Percentiles rank a stretch among this genome's conserved stretches.
phyloP scores from a whole-genome alignment of 257 asterid species.

The Buddleja alternifolia region DNA sequence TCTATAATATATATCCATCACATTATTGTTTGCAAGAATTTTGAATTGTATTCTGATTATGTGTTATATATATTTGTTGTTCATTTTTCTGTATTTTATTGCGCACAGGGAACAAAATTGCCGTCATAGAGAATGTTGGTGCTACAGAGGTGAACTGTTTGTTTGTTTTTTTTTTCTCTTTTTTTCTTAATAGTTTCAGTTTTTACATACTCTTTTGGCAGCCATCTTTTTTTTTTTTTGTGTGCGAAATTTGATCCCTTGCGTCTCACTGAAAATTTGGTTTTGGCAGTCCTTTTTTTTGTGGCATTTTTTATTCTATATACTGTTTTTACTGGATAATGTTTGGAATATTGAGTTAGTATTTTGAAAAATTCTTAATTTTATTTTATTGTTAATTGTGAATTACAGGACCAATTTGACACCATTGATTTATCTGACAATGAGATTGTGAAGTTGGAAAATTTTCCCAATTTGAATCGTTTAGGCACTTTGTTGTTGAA shows the following conservation, averaged over 20 bases:
- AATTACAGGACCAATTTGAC: conserved; percentile 89
- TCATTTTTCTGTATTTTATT: not conserved
- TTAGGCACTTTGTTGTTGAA: conserved; percentile 87
- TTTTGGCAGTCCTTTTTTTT: not conserved
- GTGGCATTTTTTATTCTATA: not conserved
- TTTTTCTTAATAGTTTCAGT: not conserved
- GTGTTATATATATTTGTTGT: not conserved
- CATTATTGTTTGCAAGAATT: not conserved
- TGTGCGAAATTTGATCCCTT: not conserved
- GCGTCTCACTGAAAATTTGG: conserved; percentile 1
- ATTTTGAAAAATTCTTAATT: not conserved
- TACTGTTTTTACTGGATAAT: not conserved
- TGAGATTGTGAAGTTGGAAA: conserved; percentile 98
- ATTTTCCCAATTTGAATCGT: conserved; percentile 75
- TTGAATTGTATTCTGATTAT: not conserved
- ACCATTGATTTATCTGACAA: conserved; percentile 95
- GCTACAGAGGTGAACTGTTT: conserved; percentile 80
- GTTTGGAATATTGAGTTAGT: not conserved
- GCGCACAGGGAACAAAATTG: conserved; percentile 76
- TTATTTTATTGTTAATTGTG: conserved; percentile 17
- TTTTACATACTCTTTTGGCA: not conserved
- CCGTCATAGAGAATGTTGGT: conserved; percentile 93
- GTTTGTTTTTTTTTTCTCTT: not conserved
- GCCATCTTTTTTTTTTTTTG: not conserved
- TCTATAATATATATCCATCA: not conserved